Base-by-base conservation (phyloP, 2,329 filamentous ascomycete genomes). In the Fusarium scirpi region DNA sequence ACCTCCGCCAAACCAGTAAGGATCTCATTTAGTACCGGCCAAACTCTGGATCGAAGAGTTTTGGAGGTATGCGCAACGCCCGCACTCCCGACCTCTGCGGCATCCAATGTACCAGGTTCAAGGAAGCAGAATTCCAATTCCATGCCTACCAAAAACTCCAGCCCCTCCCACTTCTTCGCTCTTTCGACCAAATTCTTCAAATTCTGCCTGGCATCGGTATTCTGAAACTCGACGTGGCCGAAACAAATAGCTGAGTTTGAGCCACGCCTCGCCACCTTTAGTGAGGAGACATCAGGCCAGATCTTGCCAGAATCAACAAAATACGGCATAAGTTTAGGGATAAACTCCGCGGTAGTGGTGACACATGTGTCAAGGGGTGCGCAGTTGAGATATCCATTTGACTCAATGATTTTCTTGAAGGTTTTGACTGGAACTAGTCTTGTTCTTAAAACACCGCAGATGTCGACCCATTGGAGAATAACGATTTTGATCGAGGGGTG, bases 391-490 rank as follows among this genome's bases (percentile, higher is more conserved):
- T 58, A 24, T 1, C 44, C 20, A 7, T 27, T 13, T 2, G 51
- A 20, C 3, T n/a, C 38, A 1, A 49, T 9, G 0, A 65, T 29
- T 3, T 27, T 58, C 20, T 18, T 64, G 1, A 65, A 58, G 5
- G 58, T 56, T 2, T 30, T 32, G 4, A 25, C 22, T 5, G 59
- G 45, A 7, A 65, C 38, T 1, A 65, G 27, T 20, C 51, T 58
- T 4, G 60, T 49, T 24, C 38, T 49, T 3, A 45, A 0, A 8
- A 51, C 30, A 4, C 62, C 62, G 8, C 59, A 65, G 3, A 65
- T 65, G 15, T 65, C 62, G 8, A 65, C 59, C 62, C 62, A 65
- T 46, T 65, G 60, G 3, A 65, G n/a, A 20, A 46, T 5, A 3
- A 65, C 6, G 1, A 65, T 32, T 6, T 46, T 8, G 0, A 65